Evolutionary conservation across 495 filamentous ascomycete species (phyloP).

Genomic region (Penicillium diatomitis): DNA sequence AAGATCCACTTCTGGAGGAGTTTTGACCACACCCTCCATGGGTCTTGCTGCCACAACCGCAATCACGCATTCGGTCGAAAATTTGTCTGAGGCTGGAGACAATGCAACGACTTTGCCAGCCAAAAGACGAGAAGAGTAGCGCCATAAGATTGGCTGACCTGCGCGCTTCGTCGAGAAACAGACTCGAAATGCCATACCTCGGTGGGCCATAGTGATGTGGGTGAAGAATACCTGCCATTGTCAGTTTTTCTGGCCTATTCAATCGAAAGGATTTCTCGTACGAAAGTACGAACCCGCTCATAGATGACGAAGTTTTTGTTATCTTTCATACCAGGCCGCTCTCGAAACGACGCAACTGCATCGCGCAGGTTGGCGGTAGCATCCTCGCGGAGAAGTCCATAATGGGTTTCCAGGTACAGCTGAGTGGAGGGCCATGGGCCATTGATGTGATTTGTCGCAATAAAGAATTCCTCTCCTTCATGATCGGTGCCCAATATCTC

Average conservation of each 20-base stretch:
- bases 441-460: conserved; percentile 7
- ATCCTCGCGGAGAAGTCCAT: conserved; percentile 59
- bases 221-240: conserved; percentile 52
- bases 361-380: conserved; percentile 48
- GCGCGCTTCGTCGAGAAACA: conserved; percentile 62
- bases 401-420: conserved; percentile 53
- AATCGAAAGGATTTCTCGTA: not conserved
- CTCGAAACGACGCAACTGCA: conserved; percentile 42
- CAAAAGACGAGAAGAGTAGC: conserved; percentile 62
- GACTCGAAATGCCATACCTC: conserved; percentile 57
- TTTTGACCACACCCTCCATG: conserved; percentile 47
- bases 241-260: not conserved
- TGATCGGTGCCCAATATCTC: conserved; percentile 1
- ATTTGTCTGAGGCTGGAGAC: conserved; percentile 53
- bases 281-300: conserved; percentile 46
- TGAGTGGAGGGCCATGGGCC: conserved; percentile 41
- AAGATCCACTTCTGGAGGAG: conserved; percentile 67
- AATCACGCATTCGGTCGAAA: conserved; percentile 56
- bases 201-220: conserved; percentile 49
- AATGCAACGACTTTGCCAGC: conserved; percentile 64
- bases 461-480: not conserved
- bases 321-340: conserved; percentile 40
- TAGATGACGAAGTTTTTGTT: conserved; percentile 56
- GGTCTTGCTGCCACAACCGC: conserved; percentile 68
- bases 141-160: conserved; percentile 65